phyloP scores from a whole-genome alignment of 352 stramenopile genomes.

The Globisporangium alternatum region DNA sequence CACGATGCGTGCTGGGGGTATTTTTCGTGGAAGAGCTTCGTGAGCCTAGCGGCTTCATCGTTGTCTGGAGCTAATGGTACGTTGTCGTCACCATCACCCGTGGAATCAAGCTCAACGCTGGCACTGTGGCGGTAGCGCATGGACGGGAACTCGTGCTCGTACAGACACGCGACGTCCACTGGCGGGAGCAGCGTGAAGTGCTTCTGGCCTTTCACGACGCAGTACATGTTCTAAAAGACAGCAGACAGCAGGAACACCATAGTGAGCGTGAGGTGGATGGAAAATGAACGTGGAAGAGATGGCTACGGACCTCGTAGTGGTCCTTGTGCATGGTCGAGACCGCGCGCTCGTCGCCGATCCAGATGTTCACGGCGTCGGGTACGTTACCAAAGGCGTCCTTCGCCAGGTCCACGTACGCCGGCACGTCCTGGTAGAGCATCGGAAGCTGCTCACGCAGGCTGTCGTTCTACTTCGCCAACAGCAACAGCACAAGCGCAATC shows the following conservation, averaged over 20 bases:
- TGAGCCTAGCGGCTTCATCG: constrained; percentile 26
- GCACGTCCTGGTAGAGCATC: constrained; percentile 58
- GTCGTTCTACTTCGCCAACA: constrained; percentile 48
- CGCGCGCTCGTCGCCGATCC: constrained; percentile 95
- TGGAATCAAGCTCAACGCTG: neutral
- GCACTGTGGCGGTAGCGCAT: constrained; percentile 51
- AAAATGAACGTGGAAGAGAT: neutral
- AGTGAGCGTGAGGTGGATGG: too few species aligned
- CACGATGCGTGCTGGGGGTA: constrained; percentile 48
- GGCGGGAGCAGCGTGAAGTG: constrained; percentile 92
- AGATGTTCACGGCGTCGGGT: constrained; percentile 94
- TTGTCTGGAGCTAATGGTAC: neutral
- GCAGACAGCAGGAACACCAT: too few species aligned
- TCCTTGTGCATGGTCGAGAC: constrained; percentile 98
- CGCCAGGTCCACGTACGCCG: constrained; percentile 49
- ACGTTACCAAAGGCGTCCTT: constrained; percentile 76
- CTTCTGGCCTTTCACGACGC: constrained; percentile 94
- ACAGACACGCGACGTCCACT: constrained; percentile 86
- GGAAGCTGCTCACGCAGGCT: constrained; percentile 73
- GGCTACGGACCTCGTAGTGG: constrained; percentile 90
- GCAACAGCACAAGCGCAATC: neutral
- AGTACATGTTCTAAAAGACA: constrained; percentile 92
- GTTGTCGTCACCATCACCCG: neutral
- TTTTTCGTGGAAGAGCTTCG: constrained; percentile 45
- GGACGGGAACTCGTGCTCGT: constrained; percentile 73